Base-by-base conservation (phyloP, 208 protist genomes). In the Strigomonas culicis region DNA sequence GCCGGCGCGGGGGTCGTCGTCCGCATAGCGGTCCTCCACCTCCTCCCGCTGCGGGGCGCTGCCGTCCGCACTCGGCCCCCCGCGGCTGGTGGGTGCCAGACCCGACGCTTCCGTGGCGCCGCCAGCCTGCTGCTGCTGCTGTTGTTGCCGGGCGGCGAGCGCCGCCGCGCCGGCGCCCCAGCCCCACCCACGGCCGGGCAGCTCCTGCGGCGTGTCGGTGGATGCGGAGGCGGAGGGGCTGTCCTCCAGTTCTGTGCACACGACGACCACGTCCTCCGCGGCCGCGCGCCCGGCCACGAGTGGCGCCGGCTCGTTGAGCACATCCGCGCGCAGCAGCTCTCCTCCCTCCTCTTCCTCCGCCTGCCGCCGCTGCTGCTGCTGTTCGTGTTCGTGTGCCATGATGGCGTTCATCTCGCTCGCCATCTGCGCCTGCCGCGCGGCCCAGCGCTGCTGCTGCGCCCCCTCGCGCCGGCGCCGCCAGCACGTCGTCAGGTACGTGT, bases 401-500 rank as follows among this genome's bases (percentile, higher is more conserved):
- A 30, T 43, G 30, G 55, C n/a, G 34, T 57, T 27, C 28, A 28
- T 19, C 22, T 59, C 21, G 4, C 25, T 22, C 19, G 46, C 31
- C 43, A 49, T 13, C 43, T 6, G 10, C 43, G 2, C n/a, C 63
- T 58, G 27, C 49, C 27, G 41, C 28, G n/a, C 63, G 15, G 17
- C 43, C 47, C 25, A 32, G 21, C 30, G 13, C 1, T 31, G 24
- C 63, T 55, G 50, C 49, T 39, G 34, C 34, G 34, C 34, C 34
- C 28, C 75, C 22, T 13, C n/a, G 10, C 44, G 41, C 41, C 64
- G 34, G 13, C 39, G 21, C 0, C 51, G 69, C 34, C 66, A 52
- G 31, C 55, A 61, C n/a, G 43, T 43, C 39, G 57, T 41, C 28
- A 72, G 1, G 31, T 41, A 59, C 53, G 52, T 53, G 49, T 61